Evolutionary conservation across 2,329 filamentous ascomycete genomes (phyloP), one percentile per base, ranked within the genome.

Genomic region (Lasiodiplodia theobromae): DNA sequence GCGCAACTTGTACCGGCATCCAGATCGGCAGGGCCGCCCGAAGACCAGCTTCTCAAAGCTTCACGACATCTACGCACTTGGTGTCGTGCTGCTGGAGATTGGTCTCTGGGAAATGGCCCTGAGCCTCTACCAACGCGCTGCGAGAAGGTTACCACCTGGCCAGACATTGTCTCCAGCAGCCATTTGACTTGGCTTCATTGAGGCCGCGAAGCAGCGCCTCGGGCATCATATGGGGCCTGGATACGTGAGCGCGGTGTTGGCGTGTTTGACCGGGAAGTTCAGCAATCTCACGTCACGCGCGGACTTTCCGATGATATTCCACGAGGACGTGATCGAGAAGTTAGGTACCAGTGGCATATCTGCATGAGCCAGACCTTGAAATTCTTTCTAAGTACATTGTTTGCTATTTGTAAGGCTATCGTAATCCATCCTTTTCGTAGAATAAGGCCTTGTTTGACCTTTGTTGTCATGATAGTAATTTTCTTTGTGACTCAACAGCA

Each of bases 41-140:
- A 71, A 66, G 2, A 69, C 68, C 11, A 70, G 70, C 37, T 81
- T 80, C 66, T 71, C 37, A 10, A 73, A 73, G 12, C 53, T 66
- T 1, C 77, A 81, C 57, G 80, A 82, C 60, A 77, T 81, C n/a
- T 81, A 81, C 69, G 73, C 78, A 2, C 70, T 81, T 10, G 80
- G 79, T 2, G 78, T 81, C 8, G 73, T 81, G 0, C 71, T 82
- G 12, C 71, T 82, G 2, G 80, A 81, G 70, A 80, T 82, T 47
- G 78, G 77, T 1, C 6, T 37, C 8, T 56, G 53, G 31, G 38
- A 40, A 16, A 16, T 2, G 38, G 38, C 38, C 12, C 12, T 12
- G 3, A 18, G 38, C 38, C 12, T 40, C 38, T 40, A 40, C 12
- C 14, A 16, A 5, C 38, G 25, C 4, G 25, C 28, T 7, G 28